Conservation (phyloP, 192 early-diverging fungal genomes). For the Linnemannia schmuckeri region DNA sequence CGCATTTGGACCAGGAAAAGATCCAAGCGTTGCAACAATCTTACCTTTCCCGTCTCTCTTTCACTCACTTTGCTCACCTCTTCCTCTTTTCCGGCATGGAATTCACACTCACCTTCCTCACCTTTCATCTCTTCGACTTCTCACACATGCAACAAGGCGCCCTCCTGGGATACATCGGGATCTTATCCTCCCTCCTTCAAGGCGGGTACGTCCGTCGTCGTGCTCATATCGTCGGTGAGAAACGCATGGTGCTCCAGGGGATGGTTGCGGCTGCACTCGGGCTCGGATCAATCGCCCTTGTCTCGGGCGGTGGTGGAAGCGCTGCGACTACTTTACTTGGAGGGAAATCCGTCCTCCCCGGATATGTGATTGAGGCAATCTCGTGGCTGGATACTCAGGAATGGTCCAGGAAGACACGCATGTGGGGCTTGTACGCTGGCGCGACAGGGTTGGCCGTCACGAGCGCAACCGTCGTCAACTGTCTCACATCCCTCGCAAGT, state of each 20-base stretch:
- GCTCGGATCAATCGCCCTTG: slow-evolving; percentile 68
- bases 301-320: slow-evolving; percentile 36
- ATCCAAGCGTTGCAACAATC: slow-evolving; percentile 53
- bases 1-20: slow-evolving; percentile 1
- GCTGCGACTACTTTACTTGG: slow-evolving; percentile 24
- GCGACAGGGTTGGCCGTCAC: slow-evolving; percentile 91
- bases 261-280: slow-evolving; percentile 78
- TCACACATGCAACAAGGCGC: slow-evolving; percentile 90
- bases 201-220: slow-evolving; percentile 92
- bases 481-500: slow-evolving; percentile 84
- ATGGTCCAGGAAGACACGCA: slow-evolving; percentile 39
- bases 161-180: slow-evolving; percentile 89
- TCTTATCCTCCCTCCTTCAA: slow-evolving; percentile 89
- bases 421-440: slow-evolving; percentile 73
- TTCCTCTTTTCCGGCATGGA: slow-evolving; percentile 99
- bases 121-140: slow-evolving; percentile 92
- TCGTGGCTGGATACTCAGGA: slow-evolving; percentile 44
- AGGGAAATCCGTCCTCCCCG: background rate
- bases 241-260: slow-evolving; percentile 82
- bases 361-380: background rate
- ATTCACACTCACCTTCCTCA: slow-evolving; percentile 97
- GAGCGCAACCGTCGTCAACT: slow-evolving; percentile 95
- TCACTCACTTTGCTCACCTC: slow-evolving; percentile 87
- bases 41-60: slow-evolving; percentile 65
- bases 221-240: slow-evolving; percentile 76